Conservation (phyloP, 2,329 filamentous ascomycete species). For the Geosmithia putterillii region DNA sequence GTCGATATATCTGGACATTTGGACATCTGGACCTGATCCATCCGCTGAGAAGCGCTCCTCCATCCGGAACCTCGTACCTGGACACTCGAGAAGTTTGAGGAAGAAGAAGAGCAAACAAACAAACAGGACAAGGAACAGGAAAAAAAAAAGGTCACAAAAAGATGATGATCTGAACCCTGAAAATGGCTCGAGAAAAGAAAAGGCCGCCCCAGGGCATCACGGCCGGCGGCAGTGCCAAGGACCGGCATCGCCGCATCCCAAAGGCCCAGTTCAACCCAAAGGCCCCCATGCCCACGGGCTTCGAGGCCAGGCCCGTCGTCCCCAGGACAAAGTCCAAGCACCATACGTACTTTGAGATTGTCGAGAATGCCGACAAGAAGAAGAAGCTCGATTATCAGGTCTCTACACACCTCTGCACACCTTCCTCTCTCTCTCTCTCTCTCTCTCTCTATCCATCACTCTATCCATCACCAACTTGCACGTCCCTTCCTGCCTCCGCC, state of each 20-base stretch:
- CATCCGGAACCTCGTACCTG: too few species aligned
- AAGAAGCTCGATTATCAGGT: slow-evolving; percentile 54
- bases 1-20: too few species aligned
- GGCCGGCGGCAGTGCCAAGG: slow-evolving; percentile 19
- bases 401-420: slow-evolving; percentile 10
- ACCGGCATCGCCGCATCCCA: slow-evolving; percentile 19
- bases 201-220: slow-evolving; percentile 14
- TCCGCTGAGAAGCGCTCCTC: too few species aligned
- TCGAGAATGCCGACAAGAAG: slow-evolving; percentile 53
- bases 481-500: too few species aligned
- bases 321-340: slow-evolving; percentile 41
- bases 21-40: too few species aligned
- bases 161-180: neutral
- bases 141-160: neutral
- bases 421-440: neutral
- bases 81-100: too few species aligned
- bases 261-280: slow-evolving; percentile 18
- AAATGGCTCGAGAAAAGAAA: slow-evolving; percentile 24
- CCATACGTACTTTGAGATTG: slow-evolving; percentile 50
- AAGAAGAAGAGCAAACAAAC: too few species aligned
- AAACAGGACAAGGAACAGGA: neutral
- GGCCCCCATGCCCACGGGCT: slow-evolving; percentile 18
- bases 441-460: too few species aligned
- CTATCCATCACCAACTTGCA: too few species aligned
- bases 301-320: slow-evolving; percentile 23